Evolutionary conservation across 306 rosid genomes (phyloP), one percentile per base, ranked within the genome.

Genomic region (Acacia melanoxylon): DNA sequence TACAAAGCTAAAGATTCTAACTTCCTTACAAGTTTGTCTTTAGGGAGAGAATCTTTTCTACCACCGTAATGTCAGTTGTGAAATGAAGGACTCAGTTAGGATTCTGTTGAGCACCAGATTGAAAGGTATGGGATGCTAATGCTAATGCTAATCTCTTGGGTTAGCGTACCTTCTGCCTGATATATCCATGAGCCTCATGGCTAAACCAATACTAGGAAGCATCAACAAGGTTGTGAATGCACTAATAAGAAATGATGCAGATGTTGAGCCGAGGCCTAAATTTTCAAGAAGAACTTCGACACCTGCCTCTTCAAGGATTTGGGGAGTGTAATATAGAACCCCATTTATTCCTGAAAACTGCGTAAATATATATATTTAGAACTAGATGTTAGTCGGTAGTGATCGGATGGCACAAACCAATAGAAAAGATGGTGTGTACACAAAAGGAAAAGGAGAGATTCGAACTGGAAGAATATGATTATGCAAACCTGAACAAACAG

Each of bases 321-420:
- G 98, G 72, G 98, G 98, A 27, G 98, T 95, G 85, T 95, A 95
- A 86, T 95, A 95, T 62, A 95, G 92, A 80, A 93, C 98, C 67
- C 98, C 98, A 84, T 88, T 95, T 82, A 95, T 95, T 48, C 98
- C 98, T 15, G 98, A 88, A 88, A 93, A 91, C 98, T 95, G 89
- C 89, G 80, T 31, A 24, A 16, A 68, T 40, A 66, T 8, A 68
- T 40, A 66, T 3, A 40, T 40, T 68, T 68, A 41, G 31, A 40
- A 68, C 25, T 10, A 20, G 8, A 68, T 68, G 51, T 68, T 68
- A 40, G 49, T 10, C 74, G n/a, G 35, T 31, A 4, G 14, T 41
- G 29, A 40, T 68, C 13, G 29, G 48, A 68, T 24, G 33, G 45
- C 74, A 40, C 44, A n/a, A 68, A 40, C 74, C 51, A 40, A n/a